Conservation (phyloP, 164 flowering plant genomes). For the Sedum album region DNA sequence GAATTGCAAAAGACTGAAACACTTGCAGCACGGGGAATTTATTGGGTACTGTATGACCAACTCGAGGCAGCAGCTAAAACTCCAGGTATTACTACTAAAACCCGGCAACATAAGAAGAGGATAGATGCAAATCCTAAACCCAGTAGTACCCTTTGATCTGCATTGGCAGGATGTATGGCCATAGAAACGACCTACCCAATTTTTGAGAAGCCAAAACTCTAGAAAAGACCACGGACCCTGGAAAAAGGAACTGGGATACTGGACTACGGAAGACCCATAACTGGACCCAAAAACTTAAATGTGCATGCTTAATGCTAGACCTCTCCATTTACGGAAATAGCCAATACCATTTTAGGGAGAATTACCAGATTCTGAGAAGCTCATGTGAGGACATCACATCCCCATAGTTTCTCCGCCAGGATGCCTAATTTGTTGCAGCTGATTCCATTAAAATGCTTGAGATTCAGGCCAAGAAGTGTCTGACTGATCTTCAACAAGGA, state of each 20-base stretch:
- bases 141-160: constrained; percentile 18
- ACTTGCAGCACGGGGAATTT: background rate
- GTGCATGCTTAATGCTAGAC: constrained; percentile 11
- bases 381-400: constrained; percentile 27
- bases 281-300: constrained; percentile 20
- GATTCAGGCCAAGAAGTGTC: constrained; percentile 31
- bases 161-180: constrained; percentile 32
- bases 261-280: constrained; percentile 12
- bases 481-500: constrained; percentile 20
- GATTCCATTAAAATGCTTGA: constrained; percentile 27
- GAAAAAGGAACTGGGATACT: constrained; percentile 34
- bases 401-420: constrained; percentile 24
- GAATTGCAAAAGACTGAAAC: background rate
- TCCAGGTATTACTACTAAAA: constrained; percentile 10
- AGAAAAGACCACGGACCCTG: constrained; percentile 33
- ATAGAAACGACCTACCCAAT: constrained; percentile 17
- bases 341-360: background rate
- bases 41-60: background rate
- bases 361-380: background rate
- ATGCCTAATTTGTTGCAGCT: constrained; percentile 20
- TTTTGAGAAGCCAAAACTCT: constrained; percentile 13
- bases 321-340: background rate
- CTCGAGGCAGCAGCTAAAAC: constrained; percentile 17
- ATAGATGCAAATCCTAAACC: constrained; percentile 10
- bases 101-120: constrained; percentile 10